These are phyloP conservation scores for Pisolithus orientalis DNA, from an alignment of 768 basidiomycete species.

Conservation along the genomic window DNA sequence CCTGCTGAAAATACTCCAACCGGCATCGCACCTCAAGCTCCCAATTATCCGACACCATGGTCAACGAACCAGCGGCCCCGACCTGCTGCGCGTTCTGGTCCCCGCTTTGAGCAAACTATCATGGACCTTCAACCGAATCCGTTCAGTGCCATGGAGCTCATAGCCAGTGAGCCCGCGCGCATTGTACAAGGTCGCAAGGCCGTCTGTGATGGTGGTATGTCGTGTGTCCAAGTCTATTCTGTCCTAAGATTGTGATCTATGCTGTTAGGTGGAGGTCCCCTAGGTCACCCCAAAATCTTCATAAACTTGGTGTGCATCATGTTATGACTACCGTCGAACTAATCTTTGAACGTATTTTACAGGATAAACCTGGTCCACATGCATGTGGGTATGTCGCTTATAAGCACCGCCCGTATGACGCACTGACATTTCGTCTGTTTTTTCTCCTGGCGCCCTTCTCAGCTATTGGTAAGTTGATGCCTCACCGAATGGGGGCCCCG, in stretches of 20 bases:
- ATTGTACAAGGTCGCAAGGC: slow-evolving; percentile 80
- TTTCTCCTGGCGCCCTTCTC: slow-evolving; percentile 8
- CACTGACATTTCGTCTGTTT: slow-evolving; percentile 1
- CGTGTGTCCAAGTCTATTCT: background rate
- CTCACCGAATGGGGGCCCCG: background rate
- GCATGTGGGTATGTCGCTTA: slow-evolving; percentile 74
- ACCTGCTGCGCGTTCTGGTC: slow-evolving; percentile 49
- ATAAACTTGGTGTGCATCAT: slow-evolving; percentile 77
- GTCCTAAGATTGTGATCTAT: slow-evolving; percentile 4
- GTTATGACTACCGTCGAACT: no score
- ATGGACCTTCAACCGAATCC: slow-evolving; percentile 87
- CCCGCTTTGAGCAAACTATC: slow-evolving; percentile 89
- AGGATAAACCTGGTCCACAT: slow-evolving; percentile 87
- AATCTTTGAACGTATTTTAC: slow-evolving; percentile 5
- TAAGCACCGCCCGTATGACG: slow-evolving; percentile 1
- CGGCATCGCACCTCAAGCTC: slow-evolving; percentile 57
- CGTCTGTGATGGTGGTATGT: slow-evolving; percentile 91
- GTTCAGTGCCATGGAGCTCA: slow-evolving; percentile 85
- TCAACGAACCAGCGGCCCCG: slow-evolving; percentile 75
- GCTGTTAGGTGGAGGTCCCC: slow-evolving; percentile 75
- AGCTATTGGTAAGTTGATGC: slow-evolving; percentile 43
- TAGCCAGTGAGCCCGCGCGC: slow-evolving; percentile 80
- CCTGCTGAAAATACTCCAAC: slow-evolving; percentile 16
- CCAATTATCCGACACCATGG: slow-evolving; percentile 82
- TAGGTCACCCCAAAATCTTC: slow-evolving; percentile 95